These are phyloP conservation scores for Trichophyton verrucosum DNA, from an alignment of 2,329 filamentous ascomycete species.

Conservation along the genomic window DNA sequence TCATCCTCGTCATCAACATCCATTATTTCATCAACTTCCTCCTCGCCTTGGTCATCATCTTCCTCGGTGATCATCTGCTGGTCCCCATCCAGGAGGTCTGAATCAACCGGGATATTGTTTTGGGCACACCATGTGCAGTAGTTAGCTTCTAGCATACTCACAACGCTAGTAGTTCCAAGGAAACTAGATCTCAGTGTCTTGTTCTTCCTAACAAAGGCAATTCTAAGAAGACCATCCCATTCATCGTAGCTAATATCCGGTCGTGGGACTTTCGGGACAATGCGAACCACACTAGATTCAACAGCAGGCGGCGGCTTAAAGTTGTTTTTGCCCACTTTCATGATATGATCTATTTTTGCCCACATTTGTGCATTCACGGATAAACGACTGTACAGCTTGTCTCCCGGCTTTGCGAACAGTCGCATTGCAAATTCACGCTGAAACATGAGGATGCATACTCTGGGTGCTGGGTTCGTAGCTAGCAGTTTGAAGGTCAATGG, in stretches of 20 bases:
- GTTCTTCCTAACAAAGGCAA: constrained; percentile 81
- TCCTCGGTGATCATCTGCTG: constrained; percentile 23
- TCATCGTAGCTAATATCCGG: constrained; percentile 88
- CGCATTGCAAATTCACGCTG: constrained; percentile 90
- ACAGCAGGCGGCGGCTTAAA: constrained; percentile 92
- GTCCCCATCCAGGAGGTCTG: constrained; percentile 37
- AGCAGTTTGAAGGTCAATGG: constrained; percentile 87
- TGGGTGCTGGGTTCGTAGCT: constrained; percentile 64
- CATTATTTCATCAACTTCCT: constrained; percentile 42
- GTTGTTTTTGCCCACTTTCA: constrained; percentile 94
- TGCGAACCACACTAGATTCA: constrained; percentile 78
- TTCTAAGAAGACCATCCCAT: constrained; percentile 78
- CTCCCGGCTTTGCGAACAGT: constrained; percentile 74
- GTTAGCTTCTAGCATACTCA: constrained; percentile 74
- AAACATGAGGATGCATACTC: constrained; percentile 85
- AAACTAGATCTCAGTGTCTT: constrained; percentile 75
- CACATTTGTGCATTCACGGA: constrained; percentile 92
- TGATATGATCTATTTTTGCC: constrained; percentile 57
- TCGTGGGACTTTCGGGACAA: constrained; percentile 73
- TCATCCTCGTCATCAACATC: constrained; percentile 49
- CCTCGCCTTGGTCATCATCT: constrained; percentile 21
- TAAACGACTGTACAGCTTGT: constrained; percentile 80
- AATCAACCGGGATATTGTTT: constrained; percentile 67
- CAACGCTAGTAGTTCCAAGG: constrained; percentile 65
- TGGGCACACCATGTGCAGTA: constrained; percentile 84